phyloP scores from a whole-genome alignment of 495 filamentous ascomycete genomes.

The Aspergillus carlsbadensis region DNA sequence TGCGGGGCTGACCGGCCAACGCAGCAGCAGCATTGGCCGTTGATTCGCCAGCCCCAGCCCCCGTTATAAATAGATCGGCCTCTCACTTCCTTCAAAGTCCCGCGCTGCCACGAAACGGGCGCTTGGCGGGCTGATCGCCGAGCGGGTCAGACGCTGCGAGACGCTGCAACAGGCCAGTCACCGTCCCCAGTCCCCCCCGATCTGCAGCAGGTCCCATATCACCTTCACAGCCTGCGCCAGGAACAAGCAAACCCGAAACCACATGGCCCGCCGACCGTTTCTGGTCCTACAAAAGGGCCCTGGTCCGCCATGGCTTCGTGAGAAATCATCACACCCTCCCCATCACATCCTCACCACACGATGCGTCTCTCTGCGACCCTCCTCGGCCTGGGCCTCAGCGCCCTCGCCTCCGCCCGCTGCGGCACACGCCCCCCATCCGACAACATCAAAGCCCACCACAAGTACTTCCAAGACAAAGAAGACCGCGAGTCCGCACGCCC shows the following conservation, averaged over 20 bases:
- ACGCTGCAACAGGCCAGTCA: too few relatives aligned
- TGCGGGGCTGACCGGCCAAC: neutral
- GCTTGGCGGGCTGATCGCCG: neutral
- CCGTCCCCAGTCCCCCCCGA: neutral
- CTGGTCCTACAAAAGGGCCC: constrained; percentile 23
- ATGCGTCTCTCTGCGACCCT: constrained; percentile 1
- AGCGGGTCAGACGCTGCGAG: too few relatives aligned
- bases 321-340: constrained; percentile 9
- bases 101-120: neutral
- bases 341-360: constrained; percentile 1
- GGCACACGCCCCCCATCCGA: neutral
- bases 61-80: constrained; percentile 1
- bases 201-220: neutral
- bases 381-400: constrained; percentile 1
- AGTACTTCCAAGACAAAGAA: constrained; percentile 1
- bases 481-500: neutral
- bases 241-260: too few relatives aligned
- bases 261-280: constrained; percentile 21
- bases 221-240: neutral
- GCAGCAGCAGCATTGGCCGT: neutral
- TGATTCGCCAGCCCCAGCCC: neutral
- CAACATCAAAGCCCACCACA: neutral
- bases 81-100: too few relatives aligned
- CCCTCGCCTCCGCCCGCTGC: constrained; percentile 5
- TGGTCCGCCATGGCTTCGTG: constrained; percentile 7